Evolutionary conservation across 2,329 filamentous ascomycete genomes (phyloP), one percentile per base, ranked within the genome.

Genomic region (Pseudocercospora pini-densiflorae): DNA sequence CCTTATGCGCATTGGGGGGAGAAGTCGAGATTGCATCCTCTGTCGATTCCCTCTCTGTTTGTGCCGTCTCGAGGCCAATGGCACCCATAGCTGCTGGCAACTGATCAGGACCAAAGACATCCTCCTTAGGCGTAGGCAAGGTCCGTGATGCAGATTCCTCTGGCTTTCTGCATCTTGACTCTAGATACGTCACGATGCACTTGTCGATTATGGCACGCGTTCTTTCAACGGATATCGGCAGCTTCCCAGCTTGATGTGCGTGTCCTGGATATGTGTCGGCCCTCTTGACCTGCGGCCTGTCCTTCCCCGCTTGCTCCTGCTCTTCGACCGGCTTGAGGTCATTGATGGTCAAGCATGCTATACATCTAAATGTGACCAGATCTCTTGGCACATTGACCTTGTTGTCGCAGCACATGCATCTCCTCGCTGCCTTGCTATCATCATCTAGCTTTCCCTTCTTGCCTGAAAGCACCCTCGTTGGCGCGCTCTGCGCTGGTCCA

Each of bases 401-500:
- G 62, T 90, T 91, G 73, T 90, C 91, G 78, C 93, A 97, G 36
- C 93, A 94, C 87, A 94, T 93, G 77, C 93, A 97, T 72, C 88
- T 89, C 23, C 92, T 91, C 33, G 88, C 89, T 29, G 84, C 83
- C 74, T 90, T 87, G 71, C 85, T 87, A 70, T 83, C 82, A 21
- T 81, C 76, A n/a, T 79, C 77, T 62, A 75, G 63, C 55, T 71
- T 68, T 12, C 62, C 75, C 61, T 72, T 75, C 66, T 74, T 76
- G 21, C 75, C 74, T 36, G 74, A 73, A 21, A 72, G 72, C n/a
- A 71, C 71, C 51, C 73, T 67, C 27, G 67, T 70, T 2, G 73
- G 73, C 19, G 64, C 63, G 16, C 63, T 59, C 6, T 62, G 43
- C 77, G 80, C 47, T 24, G 61, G 54, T 65, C 79, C 64, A 47